Base-by-base conservation (phyloP, 2,329 filamentous ascomycete genomes). In the Emmonsia crescens region DNA sequence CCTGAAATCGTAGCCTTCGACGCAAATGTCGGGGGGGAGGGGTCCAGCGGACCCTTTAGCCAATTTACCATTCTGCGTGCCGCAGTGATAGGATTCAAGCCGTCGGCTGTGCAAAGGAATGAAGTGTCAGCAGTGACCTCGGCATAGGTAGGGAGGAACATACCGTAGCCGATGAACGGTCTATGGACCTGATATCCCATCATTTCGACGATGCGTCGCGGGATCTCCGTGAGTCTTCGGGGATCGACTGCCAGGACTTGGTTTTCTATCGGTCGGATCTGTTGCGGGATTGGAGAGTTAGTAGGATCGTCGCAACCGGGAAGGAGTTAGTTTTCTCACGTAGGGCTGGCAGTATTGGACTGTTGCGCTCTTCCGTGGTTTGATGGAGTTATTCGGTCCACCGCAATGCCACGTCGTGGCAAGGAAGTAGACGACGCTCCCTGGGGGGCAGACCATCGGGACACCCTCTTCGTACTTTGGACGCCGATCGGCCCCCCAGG, bases 261-360 rank as follows among this genome's bases (percentile, higher is more conserved):
- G 59, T 71, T 72, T 64, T 73, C 71, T 55, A 72, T 69, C 27
- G 69, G 68, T 14, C 71, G 70, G 46, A 73, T 69, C 65, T 68
- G 16, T 42, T 16, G 29, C 5, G 38, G 38, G 12, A 49, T 49
- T 16, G 24, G 5, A 29, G 5, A 16, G 14, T 49, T 24, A 49
- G 46, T 24, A 14, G 12, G 14, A 10, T 49, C 24, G 12, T 49
- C 24, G 24, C 5, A 49, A 27, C n/a, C 9, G 10, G n/a, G 24
- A 44, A 29, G 29, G 31, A 2, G 16, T 14, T 9, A 29, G 5
- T 10, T 27, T 16, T 49, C 65, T 36, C 57, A 66, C 65, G 58
- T 69, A 80, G 5, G 74, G 74, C 64, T 76, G 73, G 62, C 73
- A 77, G 66, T 75, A 77, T 66, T 76, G 74, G n/a, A 75, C 70